These are phyloP conservation scores for Rhododendron molle DNA, from an alignment of 148 eudicot species.

Conservation along the genomic window DNA sequence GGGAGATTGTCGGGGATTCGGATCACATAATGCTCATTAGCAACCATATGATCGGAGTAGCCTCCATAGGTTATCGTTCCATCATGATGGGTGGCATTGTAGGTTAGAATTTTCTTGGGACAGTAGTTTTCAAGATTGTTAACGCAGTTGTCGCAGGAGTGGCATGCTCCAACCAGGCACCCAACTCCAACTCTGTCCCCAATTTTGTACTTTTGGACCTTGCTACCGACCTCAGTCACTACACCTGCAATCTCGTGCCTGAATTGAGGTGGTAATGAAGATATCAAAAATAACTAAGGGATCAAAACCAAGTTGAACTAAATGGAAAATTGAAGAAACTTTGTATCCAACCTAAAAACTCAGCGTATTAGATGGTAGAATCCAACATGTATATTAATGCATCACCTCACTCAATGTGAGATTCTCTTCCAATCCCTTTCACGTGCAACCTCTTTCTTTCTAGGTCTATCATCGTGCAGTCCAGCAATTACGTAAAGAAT, in stretches of 20 bases:
- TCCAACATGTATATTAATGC: not conserved
- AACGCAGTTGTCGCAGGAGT: slow-evolving; percentile 18
- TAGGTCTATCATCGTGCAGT: not conserved
- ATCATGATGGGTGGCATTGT: slow-evolving; percentile 13
- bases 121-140: slow-evolving; percentile 27
- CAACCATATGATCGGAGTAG: slow-evolving; percentile 28
- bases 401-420: not conserved
- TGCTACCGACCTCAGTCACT: slow-evolving; percentile 28
- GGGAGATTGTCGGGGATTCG: slow-evolving; percentile 25
- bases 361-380: not conserved
- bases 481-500: not conserved
- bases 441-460: not conserved
- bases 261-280: not conserved
- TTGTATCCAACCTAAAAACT: not conserved
- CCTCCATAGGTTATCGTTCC: slow-evolving; percentile 28
- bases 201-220: slow-evolving; percentile 23
- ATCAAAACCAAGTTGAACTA: not conserved
- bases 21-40: slow-evolving; percentile 24
- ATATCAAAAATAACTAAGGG: too few relatives aligned
- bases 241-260: slow-evolving; percentile 38
- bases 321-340: not conserved
- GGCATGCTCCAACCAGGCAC: slow-evolving; percentile 32
- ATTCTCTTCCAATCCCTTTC: not conserved
- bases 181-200: slow-evolving; percentile 32
- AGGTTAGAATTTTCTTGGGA: slow-evolving; percentile 10